Evolutionary conservation across 768 basidiomycete genomes (phyloP), one percentile per base, ranked within the genome.

Genomic region (Termitomyces sp.): DNA sequence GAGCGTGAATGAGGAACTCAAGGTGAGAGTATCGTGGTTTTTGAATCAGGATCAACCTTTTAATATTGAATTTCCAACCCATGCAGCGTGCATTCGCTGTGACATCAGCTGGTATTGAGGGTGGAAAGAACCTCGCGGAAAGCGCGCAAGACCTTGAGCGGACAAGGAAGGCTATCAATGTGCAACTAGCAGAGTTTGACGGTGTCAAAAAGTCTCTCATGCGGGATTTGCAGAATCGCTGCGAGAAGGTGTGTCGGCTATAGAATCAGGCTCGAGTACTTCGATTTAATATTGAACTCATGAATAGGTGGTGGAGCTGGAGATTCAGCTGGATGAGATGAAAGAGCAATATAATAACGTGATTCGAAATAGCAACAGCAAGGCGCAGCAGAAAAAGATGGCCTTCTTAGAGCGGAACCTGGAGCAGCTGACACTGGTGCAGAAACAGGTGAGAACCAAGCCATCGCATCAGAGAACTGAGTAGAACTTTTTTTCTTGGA

Each of bases 361-460:
- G 58, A 94, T 97, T 66, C 89, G 93, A 61, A 97, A 97, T 71
- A 95, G 94, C 76, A 98, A 98, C 73, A 94, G 90, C 73, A 95
- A 96, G 72, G 93, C 96, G 7, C 97, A 99, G 65, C 93, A 96
- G 76, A 95, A 96, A 84, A 98, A 98, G 83, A 95, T 98, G 90
- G 92, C 94, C 13, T 97, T 98, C 83, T 74, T 99, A 55, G 94
- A 98, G 69, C 89, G 96, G 53, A 99, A 98, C 68, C 77, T 99
- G 53, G 95, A 98, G 68, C 93, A 96, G 68, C 75, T 98, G 63
- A 96, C 94, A 28, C 74, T 92, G 53, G 94, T 98, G 22, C 97
- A 98, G 82, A 97, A 98, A 73, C 94, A 98, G 86, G 95, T 89
- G 61, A 53, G 51, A 53, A 46, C n/a, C 26, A 30, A 60, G 50